Conservation (phyloP, 2,329 filamentous ascomycete genomes). For the Cordyceps tenuipes region DNA sequence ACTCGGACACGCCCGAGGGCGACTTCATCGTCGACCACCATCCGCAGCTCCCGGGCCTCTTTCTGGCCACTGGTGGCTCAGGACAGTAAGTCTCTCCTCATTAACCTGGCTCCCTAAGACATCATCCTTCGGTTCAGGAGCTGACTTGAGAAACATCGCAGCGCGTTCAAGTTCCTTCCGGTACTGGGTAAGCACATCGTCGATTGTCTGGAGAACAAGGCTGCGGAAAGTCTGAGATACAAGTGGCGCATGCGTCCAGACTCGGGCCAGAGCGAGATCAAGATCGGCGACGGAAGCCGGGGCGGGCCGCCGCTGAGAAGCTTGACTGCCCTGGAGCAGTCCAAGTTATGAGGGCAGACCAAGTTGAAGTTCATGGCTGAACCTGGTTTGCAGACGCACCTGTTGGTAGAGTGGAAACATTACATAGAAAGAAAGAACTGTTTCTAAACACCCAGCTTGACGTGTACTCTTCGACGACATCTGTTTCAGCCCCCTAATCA, state of each 20-base stretch:
- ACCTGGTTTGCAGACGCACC: too few relatives aligned
- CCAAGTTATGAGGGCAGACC: slow-evolving; percentile 18
- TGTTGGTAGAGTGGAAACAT: background rate
- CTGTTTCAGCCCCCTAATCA: background rate
- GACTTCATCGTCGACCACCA: slow-evolving; percentile 54
- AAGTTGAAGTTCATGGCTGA: too few relatives aligned
- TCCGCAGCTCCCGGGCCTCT: slow-evolving; percentile 37
- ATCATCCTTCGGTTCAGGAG: background rate
- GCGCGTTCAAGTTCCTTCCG: slow-evolving; percentile 21
- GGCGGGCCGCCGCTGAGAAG: slow-evolving; percentile 21
- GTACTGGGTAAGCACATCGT: slow-evolving; percentile 21
- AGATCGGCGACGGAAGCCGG: slow-evolving; percentile 23
- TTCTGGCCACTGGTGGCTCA: slow-evolving; percentile 39
- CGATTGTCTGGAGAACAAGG: slow-evolving; percentile 27
- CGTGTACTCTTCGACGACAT: background rate
- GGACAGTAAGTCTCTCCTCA: slow-evolving; percentile 26
- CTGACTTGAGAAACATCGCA: slow-evolving; percentile 1
- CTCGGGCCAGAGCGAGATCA: slow-evolving; percentile 7
- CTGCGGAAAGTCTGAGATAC: slow-evolving; percentile 17
- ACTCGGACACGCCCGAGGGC: slow-evolving; percentile 55
- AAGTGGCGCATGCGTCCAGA: slow-evolving; percentile 23
- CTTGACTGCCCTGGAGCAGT: slow-evolving; percentile 19
- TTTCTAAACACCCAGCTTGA: background rate
- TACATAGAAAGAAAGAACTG: background rate
- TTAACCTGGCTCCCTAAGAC: background rate